These are phyloP conservation scores for Macaranga tanarius DNA, from an alignment of 441 rosid species.

Conservation along the genomic window DNA sequence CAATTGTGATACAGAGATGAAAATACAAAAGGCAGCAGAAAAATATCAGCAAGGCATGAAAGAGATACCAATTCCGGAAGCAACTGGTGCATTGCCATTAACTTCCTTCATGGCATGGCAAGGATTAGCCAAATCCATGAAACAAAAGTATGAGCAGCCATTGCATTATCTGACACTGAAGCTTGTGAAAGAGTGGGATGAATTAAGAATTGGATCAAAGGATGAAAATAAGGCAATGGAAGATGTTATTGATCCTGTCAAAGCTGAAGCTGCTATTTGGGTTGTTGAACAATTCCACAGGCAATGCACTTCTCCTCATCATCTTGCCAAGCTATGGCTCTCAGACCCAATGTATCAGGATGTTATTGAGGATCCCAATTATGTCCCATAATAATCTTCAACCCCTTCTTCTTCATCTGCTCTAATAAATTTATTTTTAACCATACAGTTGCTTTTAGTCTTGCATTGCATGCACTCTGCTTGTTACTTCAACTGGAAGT, in stretches of 20 bases:
- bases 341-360: conserved; percentile 19
- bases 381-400: no score
- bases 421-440: no score
- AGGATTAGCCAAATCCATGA: conserved; percentile 23
- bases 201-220: conserved; percentile 19
- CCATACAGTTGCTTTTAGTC: no score
- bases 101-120: conserved; percentile 20
- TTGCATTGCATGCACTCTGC: no score
- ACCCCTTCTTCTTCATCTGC: no score
- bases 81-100: background rate
- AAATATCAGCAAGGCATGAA: conserved; percentile 29
- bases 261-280: conserved; percentile 29
- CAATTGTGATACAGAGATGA: conserved; percentile 5
- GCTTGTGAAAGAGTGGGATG: conserved; percentile 29
- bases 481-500: no score
- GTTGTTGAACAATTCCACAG: conserved; percentile 29
- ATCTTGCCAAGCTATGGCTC: conserved; percentile 26
- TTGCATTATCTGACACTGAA: conserved; percentile 29
- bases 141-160: conserved; percentile 29
- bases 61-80: conserved; percentile 13
- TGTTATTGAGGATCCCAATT: conserved; percentile 8
- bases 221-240: conserved; percentile 14
- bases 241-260: conserved; percentile 12
- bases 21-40: conserved; percentile 20
- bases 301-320: conserved; percentile 20